These are phyloP conservation scores for Coniophora puteana DNA, from an alignment of 1,284 basidiomycete genomes.

Conservation along the genomic window DNA sequence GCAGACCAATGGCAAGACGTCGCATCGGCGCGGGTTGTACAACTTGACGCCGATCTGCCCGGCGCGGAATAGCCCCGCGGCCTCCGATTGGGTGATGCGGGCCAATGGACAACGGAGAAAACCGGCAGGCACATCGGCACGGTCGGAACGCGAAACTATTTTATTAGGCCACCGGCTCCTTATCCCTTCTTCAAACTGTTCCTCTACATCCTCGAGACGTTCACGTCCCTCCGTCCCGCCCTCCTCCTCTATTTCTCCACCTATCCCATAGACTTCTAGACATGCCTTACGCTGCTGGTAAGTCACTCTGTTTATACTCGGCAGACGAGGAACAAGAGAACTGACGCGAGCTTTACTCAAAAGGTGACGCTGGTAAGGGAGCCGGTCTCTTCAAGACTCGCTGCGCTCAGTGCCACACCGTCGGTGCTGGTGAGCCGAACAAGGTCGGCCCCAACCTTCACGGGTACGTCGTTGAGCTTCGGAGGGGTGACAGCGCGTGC, in stretches of 20 bases:
- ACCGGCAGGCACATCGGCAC: slow-evolving; percentile 17
- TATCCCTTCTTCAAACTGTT: slow-evolving; percentile 2
- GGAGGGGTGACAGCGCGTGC: slow-evolving; percentile 2
- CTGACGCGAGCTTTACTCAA: neutral
- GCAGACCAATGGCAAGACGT: too few relatives aligned
- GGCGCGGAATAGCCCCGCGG: too few relatives aligned
- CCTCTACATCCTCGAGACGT: slow-evolving; percentile 6
- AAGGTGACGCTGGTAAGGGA: slow-evolving; percentile 88
- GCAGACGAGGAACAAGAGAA: neutral
- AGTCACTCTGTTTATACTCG: slow-evolving; percentile 2
- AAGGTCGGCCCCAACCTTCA: slow-evolving; percentile 96
- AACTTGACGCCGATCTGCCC: too few relatives aligned
- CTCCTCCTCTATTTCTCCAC: slow-evolving; percentile 4
- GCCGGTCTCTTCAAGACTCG: slow-evolving; percentile 94
- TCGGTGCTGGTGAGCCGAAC: slow-evolving; percentile 79
- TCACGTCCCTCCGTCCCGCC: slow-evolving; percentile 5
- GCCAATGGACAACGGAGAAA: slow-evolving; percentile 26
- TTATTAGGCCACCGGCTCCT: slow-evolving; percentile 13
- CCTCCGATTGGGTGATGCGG: slow-evolving; percentile 24
- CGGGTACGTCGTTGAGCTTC: slow-evolving; percentile 54
- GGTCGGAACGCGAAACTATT: slow-evolving; percentile 20
- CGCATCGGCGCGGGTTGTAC: too few relatives aligned
- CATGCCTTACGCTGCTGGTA: slow-evolving; percentile 28
- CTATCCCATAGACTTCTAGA: slow-evolving; percentile 6
- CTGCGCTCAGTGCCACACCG: slow-evolving; percentile 97